Conservation (phyloP, 192 early-diverging fungal species). For the Allomyces macrogynus region DNA sequence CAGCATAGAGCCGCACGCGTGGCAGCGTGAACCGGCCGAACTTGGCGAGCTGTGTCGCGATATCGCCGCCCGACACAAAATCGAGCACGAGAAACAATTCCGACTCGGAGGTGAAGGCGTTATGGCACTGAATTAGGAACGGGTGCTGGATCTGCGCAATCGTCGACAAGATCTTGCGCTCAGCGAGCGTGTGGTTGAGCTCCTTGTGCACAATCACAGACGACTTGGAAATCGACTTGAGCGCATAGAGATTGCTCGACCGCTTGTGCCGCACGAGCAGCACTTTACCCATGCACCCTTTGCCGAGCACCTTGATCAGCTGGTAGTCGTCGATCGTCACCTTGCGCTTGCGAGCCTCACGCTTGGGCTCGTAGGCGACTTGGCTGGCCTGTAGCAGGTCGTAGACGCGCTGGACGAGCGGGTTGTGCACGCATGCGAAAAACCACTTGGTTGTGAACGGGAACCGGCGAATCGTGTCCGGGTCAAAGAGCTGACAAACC, state of each 20-base stretch:
- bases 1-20: background rate
- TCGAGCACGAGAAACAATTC: conserved; percentile 78
- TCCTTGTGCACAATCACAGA: conserved; percentile 15
- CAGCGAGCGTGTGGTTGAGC: conserved; percentile 14
- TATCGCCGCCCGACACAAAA: conserved; percentile 78
- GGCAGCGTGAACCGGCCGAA: background rate
- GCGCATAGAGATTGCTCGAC: conserved; percentile 22
- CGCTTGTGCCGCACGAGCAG: conserved; percentile 21
- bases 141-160: conserved; percentile 63
- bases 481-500: background rate
- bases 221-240: conserved; percentile 32
- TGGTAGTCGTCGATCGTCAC: conserved; percentile 22
- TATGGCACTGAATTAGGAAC: conserved; percentile 77
- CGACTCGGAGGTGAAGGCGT: conserved; percentile 76
- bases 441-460: background rate
- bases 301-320: conserved; percentile 32
- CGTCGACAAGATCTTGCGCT: conserved; percentile 49
- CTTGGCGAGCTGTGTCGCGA: conserved; percentile 59
- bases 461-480: background rate
- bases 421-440: background rate
- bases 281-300: conserved; percentile 39
- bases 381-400: background rate
- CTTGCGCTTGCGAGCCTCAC: conserved; percentile 3
- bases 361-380: background rate
- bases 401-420: background rate